Evolutionary conservation across 805 yeast species (phyloP).

Genomic region (Myxozyma monticola): DNA sequence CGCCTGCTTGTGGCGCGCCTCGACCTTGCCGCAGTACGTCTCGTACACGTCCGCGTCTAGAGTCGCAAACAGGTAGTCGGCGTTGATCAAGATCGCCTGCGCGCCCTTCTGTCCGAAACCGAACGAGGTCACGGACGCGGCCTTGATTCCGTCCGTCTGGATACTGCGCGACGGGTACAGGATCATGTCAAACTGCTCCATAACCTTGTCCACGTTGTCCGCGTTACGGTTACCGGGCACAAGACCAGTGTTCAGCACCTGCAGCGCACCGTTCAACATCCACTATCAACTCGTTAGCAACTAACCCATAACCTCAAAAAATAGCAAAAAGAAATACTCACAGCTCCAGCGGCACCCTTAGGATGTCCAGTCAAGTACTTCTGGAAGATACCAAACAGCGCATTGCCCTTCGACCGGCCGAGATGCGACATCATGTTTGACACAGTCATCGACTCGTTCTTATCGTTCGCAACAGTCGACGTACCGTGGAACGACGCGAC

Average conservation of each 20-base stretch:
- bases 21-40: conserved; percentile 68
- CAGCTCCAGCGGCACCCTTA: conserved; percentile 99
- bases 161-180: conserved; percentile 92
- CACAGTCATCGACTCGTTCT: conserved; percentile 92
- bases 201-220: conserved; percentile 82
- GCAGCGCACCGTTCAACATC: conserved; percentile 99
- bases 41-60: conserved; percentile 71
- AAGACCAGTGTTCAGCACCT: conserved; percentile 84
- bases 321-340: conserved; percentile 4
- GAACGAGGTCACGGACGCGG: conserved; percentile 93
- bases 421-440: conserved; percentile 90
- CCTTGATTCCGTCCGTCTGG: conserved; percentile 96
- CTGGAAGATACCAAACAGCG: conserved; percentile 97
- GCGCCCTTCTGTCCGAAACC: conserved; percentile 99
- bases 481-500: conserved; percentile 99
- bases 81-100: conserved; percentile 86
- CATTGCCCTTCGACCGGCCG: conserved; percentile 97
- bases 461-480: conserved; percentile 96
- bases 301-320: not conserved
- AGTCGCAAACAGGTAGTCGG: conserved; percentile 88
- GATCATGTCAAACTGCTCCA: conserved; percentile 83
- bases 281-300: conserved; percentile 44
- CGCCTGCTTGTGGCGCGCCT: conserved; percentile 80
- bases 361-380: conserved; percentile 99
- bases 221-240: conserved; percentile 99